Evolutionary conservation across 2,329 filamentous ascomycete genomes (phyloP), one percentile per base, ranked within the genome.

Genomic region (Nigrograna mackinnonii): DNA sequence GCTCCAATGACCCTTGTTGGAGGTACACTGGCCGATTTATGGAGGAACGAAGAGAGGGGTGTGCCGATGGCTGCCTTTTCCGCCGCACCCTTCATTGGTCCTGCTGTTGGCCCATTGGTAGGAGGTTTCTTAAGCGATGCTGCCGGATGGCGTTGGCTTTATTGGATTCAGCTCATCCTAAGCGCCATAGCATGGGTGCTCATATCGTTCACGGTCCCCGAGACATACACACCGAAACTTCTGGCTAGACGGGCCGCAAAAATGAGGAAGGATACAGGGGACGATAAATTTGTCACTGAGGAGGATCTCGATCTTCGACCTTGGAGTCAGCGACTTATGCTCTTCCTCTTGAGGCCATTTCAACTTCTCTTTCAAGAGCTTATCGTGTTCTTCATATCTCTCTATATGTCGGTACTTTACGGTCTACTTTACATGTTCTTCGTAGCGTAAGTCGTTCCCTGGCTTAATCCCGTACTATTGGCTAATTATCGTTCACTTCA

Each of bases 61-160:
- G 85, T 94, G 2, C 87, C 89, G 14, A 94, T 95, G 89, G 89
- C 89, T 3, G 86, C 87, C 13, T 95, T 94, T 66, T 86, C 82
- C 11, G 88, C 89, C 2, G 89, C 89, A 1, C 89, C 89, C 0
- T 94, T 94, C 62, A 78, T 92, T 33, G 89, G 89, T 0, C 89
- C 89, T 36, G 88, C 87, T 2, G 84, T 73, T n/a, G 64, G 70
- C 4, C 73, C 73, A 12, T 53, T 95, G 1, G 79, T 86, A 5
- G 91, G 90, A 52, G 90, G 64, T 2, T 95, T 84, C 62, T 74
- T 94, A 2, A 78, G 79, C 6, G 86, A 91, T 54, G 80, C 79
- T 1, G 70, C 75, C 0, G 85, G 85, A 26, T 94, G 89, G 89
- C 75, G 89, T 52, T 94, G 88, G 87, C 75, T 94, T 0, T 94